Percentiles rank a stretch among this genome's conserved stretches.
Conservation (phyloP, 768 basidiomycete species). For the Rhodosporidiobolus sp. region DNA sequence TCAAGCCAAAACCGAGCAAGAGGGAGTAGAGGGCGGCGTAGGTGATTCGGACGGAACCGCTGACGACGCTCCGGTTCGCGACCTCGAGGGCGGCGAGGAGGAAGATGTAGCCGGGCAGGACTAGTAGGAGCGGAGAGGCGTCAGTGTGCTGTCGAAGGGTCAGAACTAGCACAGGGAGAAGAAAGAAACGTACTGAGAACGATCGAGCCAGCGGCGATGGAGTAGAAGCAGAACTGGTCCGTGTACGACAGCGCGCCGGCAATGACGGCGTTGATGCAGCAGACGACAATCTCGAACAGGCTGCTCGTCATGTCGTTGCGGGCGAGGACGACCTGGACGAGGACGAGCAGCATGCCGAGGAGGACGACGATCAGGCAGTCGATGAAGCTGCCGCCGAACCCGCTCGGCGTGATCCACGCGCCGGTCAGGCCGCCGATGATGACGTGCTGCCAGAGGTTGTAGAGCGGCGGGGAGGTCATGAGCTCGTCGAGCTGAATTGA, state of each 20-base stretch:
- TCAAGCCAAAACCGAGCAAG: slow-evolving; percentile 66
- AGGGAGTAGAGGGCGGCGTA: slow-evolving; percentile 62
- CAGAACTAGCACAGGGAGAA: too few species aligned
- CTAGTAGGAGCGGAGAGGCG: neutral
- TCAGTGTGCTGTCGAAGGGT: neutral
- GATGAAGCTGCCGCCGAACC: slow-evolving; percentile 71
- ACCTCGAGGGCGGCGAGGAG: slow-evolving; percentile 50
- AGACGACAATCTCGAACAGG: slow-evolving; percentile 76
- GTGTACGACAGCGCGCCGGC: slow-evolving; percentile 69
- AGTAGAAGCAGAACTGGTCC: slow-evolving; percentile 70
- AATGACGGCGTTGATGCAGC: slow-evolving; percentile 71
- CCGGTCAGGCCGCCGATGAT: slow-evolving; percentile 66
- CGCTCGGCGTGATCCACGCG: slow-evolving; percentile 29
- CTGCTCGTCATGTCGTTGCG: slow-evolving; percentile 71
- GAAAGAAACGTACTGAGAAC: slow-evolving; percentile 56
- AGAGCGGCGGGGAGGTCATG: slow-evolving; percentile 59
- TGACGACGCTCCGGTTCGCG: slow-evolving; percentile 74
- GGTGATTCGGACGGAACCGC: slow-evolving; percentile 74
- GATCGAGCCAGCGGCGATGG: slow-evolving; percentile 69
- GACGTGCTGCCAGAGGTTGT: slow-evolving; percentile 57
- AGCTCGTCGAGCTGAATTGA: slow-evolving; percentile 64
- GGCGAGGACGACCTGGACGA: slow-evolving; percentile 63
- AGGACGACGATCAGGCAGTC: slow-evolving; percentile 70
- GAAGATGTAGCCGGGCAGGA: slow-evolving; percentile 58
- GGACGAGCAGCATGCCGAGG: slow-evolving; percentile 71